Conservation (phyloP, 208 protist genomes). For the Leishmania arabica region DNA sequence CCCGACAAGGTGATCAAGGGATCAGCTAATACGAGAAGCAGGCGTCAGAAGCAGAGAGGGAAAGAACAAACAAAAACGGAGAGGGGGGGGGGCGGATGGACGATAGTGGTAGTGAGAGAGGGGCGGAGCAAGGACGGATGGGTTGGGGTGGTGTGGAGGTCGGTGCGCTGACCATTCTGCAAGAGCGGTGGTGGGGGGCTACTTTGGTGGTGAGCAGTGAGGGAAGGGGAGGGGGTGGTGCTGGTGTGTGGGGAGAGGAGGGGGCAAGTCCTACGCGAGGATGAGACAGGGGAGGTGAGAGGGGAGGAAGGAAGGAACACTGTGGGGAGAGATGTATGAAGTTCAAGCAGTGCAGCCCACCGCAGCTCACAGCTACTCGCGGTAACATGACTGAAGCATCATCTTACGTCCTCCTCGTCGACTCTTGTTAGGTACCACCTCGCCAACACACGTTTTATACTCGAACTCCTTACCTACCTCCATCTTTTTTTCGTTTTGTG, state of each 20-base stretch:
- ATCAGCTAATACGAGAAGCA: constrained; percentile 12
- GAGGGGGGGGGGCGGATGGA: background rate
- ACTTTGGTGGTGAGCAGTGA: too few species aligned
- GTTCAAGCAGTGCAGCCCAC: background rate
- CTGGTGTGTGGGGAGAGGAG: too few species aligned
- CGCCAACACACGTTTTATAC: background rate
- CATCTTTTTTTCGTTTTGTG: too few species aligned
- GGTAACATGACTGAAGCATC: background rate
- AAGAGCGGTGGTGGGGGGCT: background rate
- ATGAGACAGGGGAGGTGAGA: background rate
- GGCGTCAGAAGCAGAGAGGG: background rate
- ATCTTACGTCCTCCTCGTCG: background rate
- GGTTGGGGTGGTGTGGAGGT: background rate
- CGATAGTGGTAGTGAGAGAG: background rate
- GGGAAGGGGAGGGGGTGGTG: background rate
- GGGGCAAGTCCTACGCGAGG: background rate
- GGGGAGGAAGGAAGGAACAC: too few species aligned
- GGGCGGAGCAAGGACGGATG: background rate
- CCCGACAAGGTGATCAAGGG: background rate
- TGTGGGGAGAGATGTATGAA: background rate
- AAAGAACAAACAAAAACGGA: background rate
- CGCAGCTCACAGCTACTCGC: background rate
- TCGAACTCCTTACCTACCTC: background rate
- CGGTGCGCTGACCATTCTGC: background rate
- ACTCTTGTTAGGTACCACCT: background rate